Evolutionary conservation across 148 eudicot species (phyloP).

Genomic region (Cornus suecica): DNA sequence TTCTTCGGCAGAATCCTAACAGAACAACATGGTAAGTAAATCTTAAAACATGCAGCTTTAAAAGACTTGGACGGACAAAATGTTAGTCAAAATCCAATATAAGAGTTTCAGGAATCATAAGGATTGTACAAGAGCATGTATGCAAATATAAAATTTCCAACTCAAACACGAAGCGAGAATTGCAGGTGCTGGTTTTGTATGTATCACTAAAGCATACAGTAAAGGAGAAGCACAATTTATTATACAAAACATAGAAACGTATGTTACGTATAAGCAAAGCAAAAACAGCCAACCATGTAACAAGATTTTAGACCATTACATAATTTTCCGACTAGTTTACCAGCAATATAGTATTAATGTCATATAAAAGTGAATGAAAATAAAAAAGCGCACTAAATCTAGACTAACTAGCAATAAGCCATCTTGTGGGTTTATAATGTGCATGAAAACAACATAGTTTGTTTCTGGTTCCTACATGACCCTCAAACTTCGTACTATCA

Average conservation of each 20-base stretch:
- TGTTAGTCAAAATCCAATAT: background rate
- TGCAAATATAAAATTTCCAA: background rate
- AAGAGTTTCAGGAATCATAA: background rate
- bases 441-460: background rate
- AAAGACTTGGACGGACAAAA: background rate
- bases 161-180: background rate
- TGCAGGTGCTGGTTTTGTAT: too few relatives aligned
- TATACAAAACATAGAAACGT: background rate
- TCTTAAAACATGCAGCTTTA: background rate
- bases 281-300: too few relatives aligned
- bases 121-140: background rate
- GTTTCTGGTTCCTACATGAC: background rate
- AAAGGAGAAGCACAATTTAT: too few relatives aligned
- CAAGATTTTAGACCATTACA: too few relatives aligned
- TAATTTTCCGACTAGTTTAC: too few relatives aligned
- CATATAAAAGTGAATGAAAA: too few relatives aligned
- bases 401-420: background rate
- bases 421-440: background rate
- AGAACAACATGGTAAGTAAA: constrained; percentile 7
- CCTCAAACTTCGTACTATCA: background rate
- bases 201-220: too few relatives aligned
- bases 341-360: too few relatives aligned
- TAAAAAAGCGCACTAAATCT: too few relatives aligned
- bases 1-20: constrained; percentile 50
- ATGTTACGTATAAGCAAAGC: too few relatives aligned